phyloP scores from a whole-genome alignment of 331 rosid species.

The Malus hybrid region DNA sequence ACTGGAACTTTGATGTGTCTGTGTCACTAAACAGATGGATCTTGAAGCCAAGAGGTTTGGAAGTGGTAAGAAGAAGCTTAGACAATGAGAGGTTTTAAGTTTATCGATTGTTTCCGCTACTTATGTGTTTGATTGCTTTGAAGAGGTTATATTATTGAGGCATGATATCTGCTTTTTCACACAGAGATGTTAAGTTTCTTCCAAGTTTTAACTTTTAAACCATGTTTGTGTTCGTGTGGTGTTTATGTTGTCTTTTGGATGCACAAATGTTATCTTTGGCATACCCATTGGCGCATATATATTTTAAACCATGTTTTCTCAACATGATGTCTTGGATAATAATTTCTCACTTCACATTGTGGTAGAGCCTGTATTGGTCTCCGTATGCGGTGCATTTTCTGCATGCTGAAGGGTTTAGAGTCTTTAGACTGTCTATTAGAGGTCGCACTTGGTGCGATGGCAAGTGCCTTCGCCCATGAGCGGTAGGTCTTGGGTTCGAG shows the following conservation, averaged over 20 bases:
- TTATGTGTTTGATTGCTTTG: background rate
- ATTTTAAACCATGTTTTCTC: background rate
- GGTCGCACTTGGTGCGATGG: no score
- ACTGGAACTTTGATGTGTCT: slow-evolving; percentile 1
- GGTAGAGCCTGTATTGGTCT: background rate
- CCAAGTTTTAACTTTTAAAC: no score
- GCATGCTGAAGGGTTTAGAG: background rate
- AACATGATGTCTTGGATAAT: background rate
- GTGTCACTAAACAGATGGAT: slow-evolving; percentile 29
- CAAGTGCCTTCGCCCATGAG: no score
- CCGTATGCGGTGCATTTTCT: background rate
- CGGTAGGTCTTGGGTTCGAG: no score
- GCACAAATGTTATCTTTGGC: background rate
- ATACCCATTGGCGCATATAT: background rate
- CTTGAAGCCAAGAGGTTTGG: slow-evolving; percentile 37
- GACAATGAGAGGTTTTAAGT: background rate
- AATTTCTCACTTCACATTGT: background rate
- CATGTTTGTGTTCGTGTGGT: background rate
- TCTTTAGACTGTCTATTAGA: no score
- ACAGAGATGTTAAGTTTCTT: background rate
- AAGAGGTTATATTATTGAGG: background rate
- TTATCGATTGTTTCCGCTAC: slow-evolving; percentile 9
- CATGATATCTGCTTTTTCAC: background rate
- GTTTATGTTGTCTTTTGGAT: background rate
- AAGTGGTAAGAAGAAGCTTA: slow-evolving; percentile 35